phyloP scores from a whole-genome alignment of 2,329 filamentous ascomycete genomes.

The Neonectria punicea region DNA sequence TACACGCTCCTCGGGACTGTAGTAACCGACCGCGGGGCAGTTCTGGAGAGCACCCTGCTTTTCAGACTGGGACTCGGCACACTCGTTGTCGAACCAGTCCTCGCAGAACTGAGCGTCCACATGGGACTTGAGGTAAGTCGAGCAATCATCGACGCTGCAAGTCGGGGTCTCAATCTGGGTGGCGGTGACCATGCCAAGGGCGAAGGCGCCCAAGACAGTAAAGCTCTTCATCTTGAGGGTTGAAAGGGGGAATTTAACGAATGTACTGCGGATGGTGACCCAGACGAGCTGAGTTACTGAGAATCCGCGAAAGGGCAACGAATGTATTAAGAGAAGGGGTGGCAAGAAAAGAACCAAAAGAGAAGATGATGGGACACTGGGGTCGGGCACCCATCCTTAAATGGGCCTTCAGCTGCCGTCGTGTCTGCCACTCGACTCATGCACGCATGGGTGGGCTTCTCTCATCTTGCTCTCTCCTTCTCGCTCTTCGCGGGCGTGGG shows the following conservation, averaged over 20 bases:
- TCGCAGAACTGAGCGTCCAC: background rate
- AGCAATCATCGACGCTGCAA: slow-evolving; percentile 50
- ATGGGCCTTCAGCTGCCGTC: slow-evolving; percentile 26
- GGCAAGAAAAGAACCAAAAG: slow-evolving; percentile 25
- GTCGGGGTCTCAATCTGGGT: slow-evolving; percentile 31
- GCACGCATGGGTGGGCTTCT: slow-evolving; percentile 8
- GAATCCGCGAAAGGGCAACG: slow-evolving; percentile 30
- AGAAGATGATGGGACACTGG: background rate
- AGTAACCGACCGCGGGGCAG: slow-evolving; percentile 36
- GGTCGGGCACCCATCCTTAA: slow-evolving; percentile 35
- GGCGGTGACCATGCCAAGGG: slow-evolving; percentile 44
- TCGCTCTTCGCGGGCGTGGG: slow-evolving; percentile 5
- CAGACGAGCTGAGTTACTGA: slow-evolving; percentile 34
- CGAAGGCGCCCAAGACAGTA: slow-evolving; percentile 46
- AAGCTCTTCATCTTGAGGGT: slow-evolving; percentile 48
- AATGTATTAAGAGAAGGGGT: slow-evolving; percentile 34
- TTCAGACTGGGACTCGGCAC: slow-evolving; percentile 31
- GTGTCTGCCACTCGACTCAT: slow-evolving; percentile 6
- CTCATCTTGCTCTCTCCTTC: slow-evolving; percentile 15
- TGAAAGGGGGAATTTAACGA: slow-evolving; percentile 41
- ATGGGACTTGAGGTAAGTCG: slow-evolving; percentile 46
- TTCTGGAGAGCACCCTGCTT: slow-evolving; percentile 44
- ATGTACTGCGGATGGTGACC: slow-evolving; percentile 40
- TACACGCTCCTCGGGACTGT: slow-evolving; percentile 22
- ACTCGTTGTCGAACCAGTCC: slow-evolving; percentile 26